Evolutionary conservation across 1,284 basidiomycete species (phyloP), one percentile per base, ranked within the genome.

Genomic region (Boletus nobilissimus): DNA sequence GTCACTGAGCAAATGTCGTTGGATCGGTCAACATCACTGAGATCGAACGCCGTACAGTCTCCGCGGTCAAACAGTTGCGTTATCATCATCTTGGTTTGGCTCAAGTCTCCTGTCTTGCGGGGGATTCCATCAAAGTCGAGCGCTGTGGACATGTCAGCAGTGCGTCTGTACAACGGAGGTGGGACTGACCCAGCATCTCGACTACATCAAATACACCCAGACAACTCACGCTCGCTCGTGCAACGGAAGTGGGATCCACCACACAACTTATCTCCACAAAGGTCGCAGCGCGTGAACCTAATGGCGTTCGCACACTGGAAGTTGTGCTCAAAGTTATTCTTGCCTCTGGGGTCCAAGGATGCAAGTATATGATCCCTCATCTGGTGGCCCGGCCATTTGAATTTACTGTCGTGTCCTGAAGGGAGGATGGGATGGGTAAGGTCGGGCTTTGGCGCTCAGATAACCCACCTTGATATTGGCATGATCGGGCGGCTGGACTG

Each of bases 191-290:
- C 77, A 93, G 89, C 13, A 89, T 87, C 83, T 99, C 97, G 51
- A 99, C 97, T 3, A 97, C 97, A 64, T 93, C 92, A 18, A 38
- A 48, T 34, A 76, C 11, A 51, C 48, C 54, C 43, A 54, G 38
- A 57, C 70, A 43, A 76, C 68, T 85, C 82, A 97, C 97, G n/a
- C n/a, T n/a, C n/a, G n/a, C n/a, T 90, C 78, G 93, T 91, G 85
- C 98, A 99, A 48, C 96, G 94, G 76, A 97, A 90, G 85, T 97
- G 96, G 57, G 97, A 94, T 13, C 97, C 98, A 11, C 98, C 98
- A 97, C 97, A 99, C 94, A 99, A 94, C 89, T 99, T 99, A 84
- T 99, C 98, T 60, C 94, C 94, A 85, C 98, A 99, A 76, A 98
- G 94, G 83, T 99, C 97, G 85, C 98, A 99, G 66, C 96, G 91